Evolutionary conservation across 805 yeast genomes (phyloP), one percentile per base, ranked within the genome.

Genomic region (Monosporozyma servazzii): DNA sequence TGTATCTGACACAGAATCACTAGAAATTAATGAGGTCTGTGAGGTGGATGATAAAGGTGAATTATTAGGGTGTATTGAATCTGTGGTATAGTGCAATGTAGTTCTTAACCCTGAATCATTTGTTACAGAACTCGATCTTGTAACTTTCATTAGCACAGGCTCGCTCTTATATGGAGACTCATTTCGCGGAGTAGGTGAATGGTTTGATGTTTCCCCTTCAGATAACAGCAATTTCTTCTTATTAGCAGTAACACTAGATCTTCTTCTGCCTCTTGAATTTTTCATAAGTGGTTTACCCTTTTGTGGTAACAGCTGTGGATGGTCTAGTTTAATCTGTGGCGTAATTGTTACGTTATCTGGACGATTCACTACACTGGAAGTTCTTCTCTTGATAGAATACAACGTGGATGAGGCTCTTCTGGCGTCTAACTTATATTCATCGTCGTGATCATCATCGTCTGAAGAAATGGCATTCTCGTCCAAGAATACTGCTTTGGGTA

Each of bases 391-490:
- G 27, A 43, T 33, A 21, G 48, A 33, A 39, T 31, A 49, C 13
- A 37, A 21, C 2, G 44, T 41, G 17, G 44, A 41, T 11, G 44
- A 41, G 3, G 29, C 17, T 13, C 21, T 47, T 17, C 31, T 29
- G 10, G 21, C 33, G 2, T 36, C 25, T 27, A 42, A n/a, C 41
- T 41, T 20, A 13, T 25, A 27, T 5, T 53, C 53, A 5, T 54
- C 55, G 6, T 67, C 71, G 27, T 60, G 69, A 13, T 63, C 68
- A 30, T 63, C 69, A 23, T 64, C 66, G 25, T 54, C 57, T 2
- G 69, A 65, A 4, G 60, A 61, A 33, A 68, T 49, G 2, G 64
- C 77, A 51, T 70, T 73, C 37, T 71, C 77, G 48, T 68, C 74
- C 15, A 69, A 71, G 23, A 70, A 74, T 13, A 61, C 60, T 33